A percentile compares a stretch with the other conserved stretches of the same genome.
Evolutionary conservation across 2,329 filamentous ascomycete species (phyloP).

Genomic region (Aureobasidium sp.): DNA sequence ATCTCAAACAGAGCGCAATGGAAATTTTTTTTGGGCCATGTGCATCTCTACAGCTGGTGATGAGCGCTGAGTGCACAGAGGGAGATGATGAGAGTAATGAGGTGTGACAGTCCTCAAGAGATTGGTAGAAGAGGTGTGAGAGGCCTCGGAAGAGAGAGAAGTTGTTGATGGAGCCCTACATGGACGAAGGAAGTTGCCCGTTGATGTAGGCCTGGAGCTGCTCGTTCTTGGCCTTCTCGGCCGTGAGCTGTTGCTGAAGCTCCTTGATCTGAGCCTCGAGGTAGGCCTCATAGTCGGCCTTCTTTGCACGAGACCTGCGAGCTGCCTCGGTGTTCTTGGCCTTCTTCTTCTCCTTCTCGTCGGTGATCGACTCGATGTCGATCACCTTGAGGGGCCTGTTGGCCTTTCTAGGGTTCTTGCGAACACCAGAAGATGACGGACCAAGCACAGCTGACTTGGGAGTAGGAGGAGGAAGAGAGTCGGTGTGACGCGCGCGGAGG

Average conservation of each 20-base stretch:
- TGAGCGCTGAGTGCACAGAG: background rate
- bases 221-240: background rate
- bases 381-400: conserved; percentile 77
- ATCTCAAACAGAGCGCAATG: background rate
- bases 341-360: conserved; percentile 80
- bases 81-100: background rate
- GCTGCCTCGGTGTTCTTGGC: conserved; percentile 89
- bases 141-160: background rate
- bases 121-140: background rate
- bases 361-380: conserved; percentile 59
- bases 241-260: conserved; percentile 35
- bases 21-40: background rate
- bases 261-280: conserved; percentile 63
- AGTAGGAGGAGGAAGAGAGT: background rate
- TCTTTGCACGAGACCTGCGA: conserved; percentile 84
- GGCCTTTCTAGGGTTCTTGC: conserved; percentile 48
- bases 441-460: background rate
- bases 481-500: background rate
- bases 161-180: background rate
- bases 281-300: conserved; percentile 67
- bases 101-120: background rate
- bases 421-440: conserved; percentile 40
- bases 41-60: background rate
- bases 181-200: background rate
- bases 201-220: background rate